phyloP scores from a whole-genome alignment of 2,329 filamentous ascomycete genomes.

The Periconia sp. region DNA sequence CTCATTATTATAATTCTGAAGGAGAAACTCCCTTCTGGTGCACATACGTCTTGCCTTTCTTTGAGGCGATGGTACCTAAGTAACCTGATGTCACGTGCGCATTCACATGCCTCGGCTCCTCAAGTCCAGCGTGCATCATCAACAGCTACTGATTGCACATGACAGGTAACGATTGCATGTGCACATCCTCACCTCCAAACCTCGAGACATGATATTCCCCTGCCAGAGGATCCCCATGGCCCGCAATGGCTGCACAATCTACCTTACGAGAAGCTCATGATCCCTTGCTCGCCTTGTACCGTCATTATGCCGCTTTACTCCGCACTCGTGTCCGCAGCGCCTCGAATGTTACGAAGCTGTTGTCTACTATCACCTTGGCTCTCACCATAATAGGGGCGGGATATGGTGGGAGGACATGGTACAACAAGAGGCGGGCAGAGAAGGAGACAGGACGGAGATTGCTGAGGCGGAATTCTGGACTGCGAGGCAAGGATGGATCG shows the following conservation, averaged over 20 bases:
- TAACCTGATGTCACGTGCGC: too few species aligned
- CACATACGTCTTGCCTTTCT: too few species aligned
- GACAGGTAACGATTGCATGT: conserved; percentile 6
- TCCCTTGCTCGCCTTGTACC: conserved; percentile 54
- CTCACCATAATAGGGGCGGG: conserved; percentile 79
- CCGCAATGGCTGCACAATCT: conserved; percentile 83
- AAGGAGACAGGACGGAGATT: conserved; percentile 82
- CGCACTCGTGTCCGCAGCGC: conserved; percentile 64
- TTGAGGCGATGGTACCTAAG: too few species aligned
- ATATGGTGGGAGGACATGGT: conserved; percentile 80
- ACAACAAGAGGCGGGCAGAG: conserved; percentile 75
- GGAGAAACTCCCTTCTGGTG: too few species aligned
- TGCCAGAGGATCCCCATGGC: conserved; percentile 32
- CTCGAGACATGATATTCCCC: conserved; percentile 31
- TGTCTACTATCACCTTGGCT: conserved; percentile 77
- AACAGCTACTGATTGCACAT: conserved; percentile 9
- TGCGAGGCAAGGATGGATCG: conserved; percentile 92
- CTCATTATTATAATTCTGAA: too few species aligned
- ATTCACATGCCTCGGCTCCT: not conserved
- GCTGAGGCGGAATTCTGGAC: conserved; percentile 87
- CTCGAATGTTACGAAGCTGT: conserved; percentile 72
- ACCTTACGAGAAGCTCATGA: conserved; percentile 65
- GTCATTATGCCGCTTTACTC: conserved; percentile 56
- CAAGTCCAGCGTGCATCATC: conserved; percentile 10
- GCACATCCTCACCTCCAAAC: conserved; percentile 9